Evolutionary conservation across 2,329 filamentous ascomycete species (phyloP), one percentile per base, ranked within the genome.

Genomic region (Ophiostoma sp.): DNA sequence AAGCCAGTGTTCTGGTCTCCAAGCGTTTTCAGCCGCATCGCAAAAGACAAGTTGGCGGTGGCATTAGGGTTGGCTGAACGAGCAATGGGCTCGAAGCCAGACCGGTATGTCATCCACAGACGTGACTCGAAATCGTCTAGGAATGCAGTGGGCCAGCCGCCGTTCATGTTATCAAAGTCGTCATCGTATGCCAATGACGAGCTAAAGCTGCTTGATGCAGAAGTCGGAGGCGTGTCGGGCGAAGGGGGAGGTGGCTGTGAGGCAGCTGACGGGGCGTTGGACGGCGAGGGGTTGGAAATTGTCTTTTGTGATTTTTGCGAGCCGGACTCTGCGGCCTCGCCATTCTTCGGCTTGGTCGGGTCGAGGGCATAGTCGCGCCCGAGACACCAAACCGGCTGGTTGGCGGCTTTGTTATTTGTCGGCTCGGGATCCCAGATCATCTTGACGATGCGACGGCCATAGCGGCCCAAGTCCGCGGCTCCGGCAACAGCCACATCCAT

Each of bases 81-180:
- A 23, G 91, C 85, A 77, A 99, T 99, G 0, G 88, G 84, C 11
- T 89, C 83, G 77, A 99, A 99, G 74, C 90, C 90, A 35, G 90
- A 95, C 68, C 95, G 88, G 77, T 99, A 99, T 11, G 94, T 98
- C 86, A 99, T 92, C 94, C 95, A 98, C 78, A 97, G 87, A 72
- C 88, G 88, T 5, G 94, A 94, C 78, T 97, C 93, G 76, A 98
- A 96, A 79, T 99, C 95, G 72, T 93, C 90, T 44, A 98, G 82
- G 76, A 99, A 99, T 4, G 87, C 84, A 11, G 86, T 81, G 11
- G 95, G 95, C 95, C 95, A 99, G 71, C 90, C 89, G 17, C 82
- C 81, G 72, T 82, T 82, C 23, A 79, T 76, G 3, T 76, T 76
- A 1, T 5, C 54, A 1, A 69, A 60, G 15, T 79, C 76, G 31